Conservation (phyloP, 805 yeast species). For the Huiozyma naganishii region DNA sequence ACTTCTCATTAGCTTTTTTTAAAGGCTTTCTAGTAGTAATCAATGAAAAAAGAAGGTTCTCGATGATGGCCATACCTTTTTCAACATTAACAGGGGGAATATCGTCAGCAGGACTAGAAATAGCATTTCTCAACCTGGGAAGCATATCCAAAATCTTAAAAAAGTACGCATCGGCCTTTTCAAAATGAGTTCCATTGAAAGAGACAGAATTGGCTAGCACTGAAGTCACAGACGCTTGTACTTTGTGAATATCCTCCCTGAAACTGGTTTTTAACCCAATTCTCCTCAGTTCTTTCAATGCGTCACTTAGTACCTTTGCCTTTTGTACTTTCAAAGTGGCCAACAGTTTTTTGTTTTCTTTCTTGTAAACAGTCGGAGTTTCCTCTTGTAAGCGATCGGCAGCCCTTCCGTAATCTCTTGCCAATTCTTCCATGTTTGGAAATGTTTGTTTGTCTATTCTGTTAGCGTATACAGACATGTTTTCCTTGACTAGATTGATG, state of each 20-base stretch:
- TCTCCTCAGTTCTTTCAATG: constrained; percentile 59
- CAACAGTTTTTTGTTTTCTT: constrained; percentile 61
- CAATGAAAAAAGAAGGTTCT: constrained; percentile 53
- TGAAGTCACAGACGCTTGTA: constrained; percentile 51
- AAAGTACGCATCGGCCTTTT: constrained; percentile 44
- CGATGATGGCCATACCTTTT: constrained; percentile 66
- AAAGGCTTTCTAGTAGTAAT: constrained; percentile 44
- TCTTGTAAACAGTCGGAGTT: constrained; percentile 62
- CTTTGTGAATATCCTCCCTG: constrained; percentile 52
- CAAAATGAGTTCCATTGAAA: constrained; percentile 31
- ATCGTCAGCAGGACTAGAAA: constrained; percentile 53
- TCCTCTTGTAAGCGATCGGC: constrained; percentile 58
- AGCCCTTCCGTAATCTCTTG: constrained; percentile 42
- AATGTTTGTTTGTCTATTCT: constrained; percentile 25
- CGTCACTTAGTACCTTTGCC: constrained; percentile 62
- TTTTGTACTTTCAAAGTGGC: constrained; percentile 76
- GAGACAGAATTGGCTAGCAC: constrained; percentile 47
- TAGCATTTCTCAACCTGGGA: constrained; percentile 65
- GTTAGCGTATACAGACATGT: constrained; percentile 41
- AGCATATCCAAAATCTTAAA: constrained; percentile 66
- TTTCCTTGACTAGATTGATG: constrained; percentile 37
- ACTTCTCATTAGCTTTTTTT: constrained; percentile 17
- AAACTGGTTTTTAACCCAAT: constrained; percentile 66
- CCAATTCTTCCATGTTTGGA: constrained; percentile 44
- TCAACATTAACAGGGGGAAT: constrained; percentile 61